These are phyloP conservation scores for Tuber umbilicatum DNA, from an alignment of 495 filamentous ascomycete genomes.

Conservation along the genomic window DNA sequence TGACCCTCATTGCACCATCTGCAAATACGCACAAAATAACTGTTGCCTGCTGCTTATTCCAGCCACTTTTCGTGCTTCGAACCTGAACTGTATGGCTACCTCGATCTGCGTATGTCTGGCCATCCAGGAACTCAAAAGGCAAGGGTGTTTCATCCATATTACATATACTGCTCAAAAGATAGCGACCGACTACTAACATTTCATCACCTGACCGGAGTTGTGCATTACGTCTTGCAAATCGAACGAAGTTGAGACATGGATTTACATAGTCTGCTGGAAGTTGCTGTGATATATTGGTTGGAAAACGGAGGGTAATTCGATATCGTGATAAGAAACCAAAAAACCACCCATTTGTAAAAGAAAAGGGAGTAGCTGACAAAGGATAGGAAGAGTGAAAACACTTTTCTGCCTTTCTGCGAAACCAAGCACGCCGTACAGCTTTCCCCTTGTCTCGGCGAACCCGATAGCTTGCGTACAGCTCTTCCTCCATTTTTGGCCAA, in stretches of 20 bases:
- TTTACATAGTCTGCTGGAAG: not conserved
- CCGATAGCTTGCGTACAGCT: not conserved
- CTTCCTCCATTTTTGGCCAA: not conserved
- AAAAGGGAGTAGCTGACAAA: not conserved
- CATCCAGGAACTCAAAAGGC: constrained; percentile 8
- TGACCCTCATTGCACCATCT: not conserved
- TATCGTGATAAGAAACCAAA: not conserved
- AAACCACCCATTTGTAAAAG: not conserved
- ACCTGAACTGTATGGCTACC: constrained; percentile 15
- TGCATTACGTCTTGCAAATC: not conserved
- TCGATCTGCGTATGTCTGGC: constrained; percentile 12
- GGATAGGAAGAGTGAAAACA: not conserved
- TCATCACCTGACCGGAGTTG: not conserved
- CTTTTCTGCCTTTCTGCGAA: not conserved
- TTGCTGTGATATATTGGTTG: not conserved
- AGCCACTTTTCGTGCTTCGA: constrained; percentile 2
- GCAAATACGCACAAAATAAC: constrained; percentile 11
- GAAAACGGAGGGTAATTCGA: not conserved
- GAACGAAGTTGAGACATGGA: not conserved
- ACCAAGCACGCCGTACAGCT: not conserved
- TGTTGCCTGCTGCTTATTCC: constrained; percentile 17
- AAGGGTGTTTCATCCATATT: not conserved
- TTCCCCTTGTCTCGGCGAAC: not conserved
- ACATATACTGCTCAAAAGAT: not conserved
- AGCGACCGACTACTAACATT: not conserved